Conservation (phyloP, 768 basidiomycete species). For the Russula virescens region DNA sequence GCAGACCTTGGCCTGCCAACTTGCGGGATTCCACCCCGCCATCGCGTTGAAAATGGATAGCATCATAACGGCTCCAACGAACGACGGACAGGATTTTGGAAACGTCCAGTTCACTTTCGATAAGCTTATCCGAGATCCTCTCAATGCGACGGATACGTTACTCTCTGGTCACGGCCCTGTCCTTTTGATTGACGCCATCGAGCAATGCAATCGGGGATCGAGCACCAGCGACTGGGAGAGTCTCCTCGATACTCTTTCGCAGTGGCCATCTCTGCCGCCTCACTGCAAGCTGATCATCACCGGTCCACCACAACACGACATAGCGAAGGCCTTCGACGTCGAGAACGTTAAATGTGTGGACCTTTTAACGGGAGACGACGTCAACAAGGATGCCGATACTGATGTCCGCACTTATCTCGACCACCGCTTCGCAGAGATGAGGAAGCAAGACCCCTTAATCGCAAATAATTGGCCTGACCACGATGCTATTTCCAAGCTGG, state of each 20-base stretch:
- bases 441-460: slow-evolving; percentile 7
- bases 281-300: slow-evolving; percentile 20
- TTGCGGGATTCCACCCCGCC: slow-evolving; percentile 18
- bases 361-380: slow-evolving; percentile 7
- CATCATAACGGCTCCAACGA: neutral
- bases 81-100: neutral
- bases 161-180: neutral
- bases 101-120: neutral
- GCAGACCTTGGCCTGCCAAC: slow-evolving; percentile 9
- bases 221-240: neutral
- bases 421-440: slow-evolving; percentile 16
- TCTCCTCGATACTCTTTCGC: slow-evolving; percentile 3
- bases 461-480: slow-evolving; percentile 8
- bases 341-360: slow-evolving; percentile 7
- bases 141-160: neutral
- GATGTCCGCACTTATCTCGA: slow-evolving; percentile 11
- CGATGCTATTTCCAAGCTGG: slow-evolving; percentile 6
- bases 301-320: slow-evolving; percentile 10
- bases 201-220: too few species aligned
- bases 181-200: slow-evolving; percentile 15
- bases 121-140: slow-evolving; percentile 7
- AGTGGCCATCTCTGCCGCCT: slow-evolving; percentile 12
- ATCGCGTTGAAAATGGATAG: slow-evolving; percentile 1
- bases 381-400: neutral
- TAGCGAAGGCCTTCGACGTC: slow-evolving; percentile 8